phyloP scores from a whole-genome alignment of 1,284 basidiomycete species.

The Cutaneotrichosporon arboriforme region DNA sequence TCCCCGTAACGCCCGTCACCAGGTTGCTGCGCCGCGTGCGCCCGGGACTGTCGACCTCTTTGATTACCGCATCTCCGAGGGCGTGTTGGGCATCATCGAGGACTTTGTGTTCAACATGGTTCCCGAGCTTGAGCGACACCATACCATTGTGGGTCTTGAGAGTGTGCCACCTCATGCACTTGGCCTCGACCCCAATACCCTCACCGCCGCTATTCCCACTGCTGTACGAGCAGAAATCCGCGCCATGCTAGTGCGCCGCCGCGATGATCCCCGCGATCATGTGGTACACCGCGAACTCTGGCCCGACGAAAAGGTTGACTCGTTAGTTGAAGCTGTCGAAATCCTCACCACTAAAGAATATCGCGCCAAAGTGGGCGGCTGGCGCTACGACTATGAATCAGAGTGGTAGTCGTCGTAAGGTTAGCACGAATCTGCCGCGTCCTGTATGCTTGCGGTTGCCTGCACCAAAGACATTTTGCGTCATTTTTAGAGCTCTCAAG shows the following conservation, averaged over 20 bases:
- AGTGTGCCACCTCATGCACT: background rate
- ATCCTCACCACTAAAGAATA: background rate
- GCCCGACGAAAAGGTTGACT: background rate
- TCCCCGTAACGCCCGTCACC: no score
- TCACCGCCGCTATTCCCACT: background rate
- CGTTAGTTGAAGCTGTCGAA: background rate
- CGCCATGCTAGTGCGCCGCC: background rate
- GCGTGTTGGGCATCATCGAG: background rate
- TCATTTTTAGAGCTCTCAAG: no score
- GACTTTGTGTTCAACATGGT: background rate
- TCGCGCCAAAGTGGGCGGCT: constrained; percentile 8
- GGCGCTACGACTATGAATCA: no score
- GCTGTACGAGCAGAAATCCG: background rate
- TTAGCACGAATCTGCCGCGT: no score
- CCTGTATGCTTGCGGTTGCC: no score
- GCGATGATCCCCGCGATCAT: background rate
- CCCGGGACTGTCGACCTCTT: background rate
- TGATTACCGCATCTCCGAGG: background rate
- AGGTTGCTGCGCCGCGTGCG: background rate
- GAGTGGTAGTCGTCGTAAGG: no score
- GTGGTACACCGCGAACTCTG: background rate
- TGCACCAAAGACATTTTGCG: no score
- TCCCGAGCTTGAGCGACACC: background rate
- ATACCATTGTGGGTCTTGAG: background rate
- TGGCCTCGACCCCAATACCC: background rate